These are phyloP conservation scores for Verticillium longisporum DNA, from an alignment of 2,329 filamentous ascomycete species.

Conservation along the genomic window DNA sequence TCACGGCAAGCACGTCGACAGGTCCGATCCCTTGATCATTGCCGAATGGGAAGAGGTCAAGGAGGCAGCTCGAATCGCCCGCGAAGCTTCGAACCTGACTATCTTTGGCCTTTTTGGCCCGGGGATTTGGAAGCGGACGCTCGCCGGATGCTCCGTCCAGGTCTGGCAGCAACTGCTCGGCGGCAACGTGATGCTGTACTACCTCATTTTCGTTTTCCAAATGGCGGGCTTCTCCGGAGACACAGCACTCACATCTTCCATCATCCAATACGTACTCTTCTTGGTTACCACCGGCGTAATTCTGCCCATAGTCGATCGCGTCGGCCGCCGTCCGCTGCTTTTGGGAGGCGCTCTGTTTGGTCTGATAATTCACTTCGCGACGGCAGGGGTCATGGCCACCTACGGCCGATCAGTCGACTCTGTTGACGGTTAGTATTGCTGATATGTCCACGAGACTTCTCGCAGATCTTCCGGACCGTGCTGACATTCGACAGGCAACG, in stretches of 20 bases:
- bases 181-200: constrained; percentile 53
- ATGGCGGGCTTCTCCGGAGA: constrained; percentile 45
- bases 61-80: constrained; percentile 29
- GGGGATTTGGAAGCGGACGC: constrained; percentile 41
- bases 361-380: constrained; percentile 38
- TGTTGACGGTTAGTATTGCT: constrained; percentile 23
- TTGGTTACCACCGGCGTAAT: constrained; percentile 43
- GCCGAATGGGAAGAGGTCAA: constrained; percentile 50
- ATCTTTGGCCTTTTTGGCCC: constrained; percentile 38
- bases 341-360: constrained; percentile 37
- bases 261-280: constrained; percentile 50
- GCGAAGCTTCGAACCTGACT: constrained; percentile 28
- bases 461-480: constrained; percentile 11
- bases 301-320: constrained; percentile 40
- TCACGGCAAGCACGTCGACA: constrained; percentile 45
- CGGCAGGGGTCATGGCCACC: constrained; percentile 41
- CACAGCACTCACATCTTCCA: constrained; percentile 37
- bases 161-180: constrained; percentile 51
- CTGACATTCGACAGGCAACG: constrained; percentile 23
- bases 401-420: constrained; percentile 35
- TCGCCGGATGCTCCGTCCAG: constrained; percentile 45
- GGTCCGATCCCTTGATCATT: constrained; percentile 45
- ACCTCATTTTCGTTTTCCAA: constrained; percentile 55
- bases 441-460: background rate
- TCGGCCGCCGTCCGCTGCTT: constrained; percentile 40